Evolutionary conservation across 1,284 basidiomycete species (phyloP), one percentile per base, ranked within the genome.

Genomic region (Marasmius tenuissimus): DNA sequence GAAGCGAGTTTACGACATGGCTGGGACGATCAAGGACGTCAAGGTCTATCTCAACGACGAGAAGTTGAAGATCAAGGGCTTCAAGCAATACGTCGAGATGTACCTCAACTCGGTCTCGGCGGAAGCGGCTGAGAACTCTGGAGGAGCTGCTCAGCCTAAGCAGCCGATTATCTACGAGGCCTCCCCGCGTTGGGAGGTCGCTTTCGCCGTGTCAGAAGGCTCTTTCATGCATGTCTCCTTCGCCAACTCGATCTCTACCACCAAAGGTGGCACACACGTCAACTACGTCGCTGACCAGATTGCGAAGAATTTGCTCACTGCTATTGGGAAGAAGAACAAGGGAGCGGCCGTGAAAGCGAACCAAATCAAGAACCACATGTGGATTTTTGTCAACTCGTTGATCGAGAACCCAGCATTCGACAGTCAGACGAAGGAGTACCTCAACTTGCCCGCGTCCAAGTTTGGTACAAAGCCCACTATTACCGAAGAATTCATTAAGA

Each of bases 321-420:
- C 86, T 8, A 94, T 98, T 69, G 82, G 88, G 71, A 97, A 97
- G 87, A 99, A 98, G 85, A 98, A 98, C 81, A 98, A 97, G 79
- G 94, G 83, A 2, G 93, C 95, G 9, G 85, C 91, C 1, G 91
- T 99, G 70, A 98, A 98, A 77, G 85, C 94, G 11, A 86, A 89
- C 63, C 95, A 98, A 77, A 91, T 99, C 78, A 97, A 94, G 81
- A 96, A 93, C 72, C 96, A 99, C 73, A 95, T 99, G 86, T 97
- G 95, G 95, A 85, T 99, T 63, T 99, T 99, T 72, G 92, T 99
- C 73, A 99, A 99, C 71, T 89, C 94, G 22, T 82, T 98, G 65
- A 92, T 99, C 66, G 96, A 98, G 78, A 99, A 99, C 73, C 97
- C 97, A 9, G 94, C 96, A 0, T 99, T 99, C 76, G 97, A 99